A percentile compares a stretch with the other conserved stretches of the same genome.
phyloP scores from a whole-genome alignment of 441 rosid genomes.

The Rhodomyrtus psidioides region DNA sequence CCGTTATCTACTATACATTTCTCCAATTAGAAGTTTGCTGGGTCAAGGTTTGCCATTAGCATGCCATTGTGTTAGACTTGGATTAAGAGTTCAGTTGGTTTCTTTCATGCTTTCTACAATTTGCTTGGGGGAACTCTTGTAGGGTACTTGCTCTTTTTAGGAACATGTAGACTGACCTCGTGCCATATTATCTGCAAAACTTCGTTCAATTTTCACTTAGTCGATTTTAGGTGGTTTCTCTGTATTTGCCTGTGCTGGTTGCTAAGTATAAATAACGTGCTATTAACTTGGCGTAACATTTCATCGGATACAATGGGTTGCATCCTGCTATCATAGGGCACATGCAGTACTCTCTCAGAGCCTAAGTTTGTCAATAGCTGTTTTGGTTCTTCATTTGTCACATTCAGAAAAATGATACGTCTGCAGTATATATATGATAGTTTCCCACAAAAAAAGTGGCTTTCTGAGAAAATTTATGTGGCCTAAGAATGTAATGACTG shows the following conservation, averaged over 20 bases:
- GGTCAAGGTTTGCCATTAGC: background rate
- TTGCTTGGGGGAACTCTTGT: background rate
- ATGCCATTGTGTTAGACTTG: background rate
- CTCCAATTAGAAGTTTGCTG: background rate
- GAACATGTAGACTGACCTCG: background rate
- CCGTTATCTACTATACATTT: background rate
- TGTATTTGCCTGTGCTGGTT: background rate
- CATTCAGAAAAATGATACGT: background rate
- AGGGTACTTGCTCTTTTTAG: background rate
- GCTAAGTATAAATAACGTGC: background rate
- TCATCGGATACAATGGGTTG: background rate
- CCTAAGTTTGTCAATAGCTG: background rate
- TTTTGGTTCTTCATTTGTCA: background rate
- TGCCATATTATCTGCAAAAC: background rate
- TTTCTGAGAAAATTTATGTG: background rate
- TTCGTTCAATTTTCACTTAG: background rate
- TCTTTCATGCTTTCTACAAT: background rate
- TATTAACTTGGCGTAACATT: background rate
- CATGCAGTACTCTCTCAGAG: background rate
- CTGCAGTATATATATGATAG: background rate
- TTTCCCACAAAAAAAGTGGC: background rate
- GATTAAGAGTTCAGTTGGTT: background rate
- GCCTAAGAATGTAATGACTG: background rate
- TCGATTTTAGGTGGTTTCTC: background rate
- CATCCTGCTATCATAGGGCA: background rate